Conservation (phyloP, 192 early-diverging fungal genomes). For the Phlyctochytrium planicorne region DNA sequence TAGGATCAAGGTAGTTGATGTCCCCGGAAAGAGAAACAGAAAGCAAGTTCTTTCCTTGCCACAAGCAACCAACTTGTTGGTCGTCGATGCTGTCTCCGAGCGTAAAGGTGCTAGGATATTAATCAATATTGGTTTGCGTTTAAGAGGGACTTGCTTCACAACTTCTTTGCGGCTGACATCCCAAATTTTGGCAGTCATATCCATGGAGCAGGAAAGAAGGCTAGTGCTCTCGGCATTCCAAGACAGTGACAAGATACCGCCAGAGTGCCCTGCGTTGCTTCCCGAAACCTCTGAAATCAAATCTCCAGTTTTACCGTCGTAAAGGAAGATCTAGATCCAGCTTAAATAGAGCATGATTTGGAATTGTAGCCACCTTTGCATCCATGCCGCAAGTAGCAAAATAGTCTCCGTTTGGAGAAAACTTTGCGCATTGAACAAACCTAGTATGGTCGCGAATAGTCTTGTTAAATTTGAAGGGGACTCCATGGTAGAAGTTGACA, state of each 20-base stretch:
- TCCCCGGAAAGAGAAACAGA: slow-evolving; percentile 82
- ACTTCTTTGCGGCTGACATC: slow-evolving; percentile 72
- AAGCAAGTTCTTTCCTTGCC: slow-evolving; percentile 74
- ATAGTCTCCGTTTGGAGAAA: slow-evolving; percentile 74
- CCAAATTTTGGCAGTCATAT: slow-evolving; percentile 89
- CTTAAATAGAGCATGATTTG: background rate
- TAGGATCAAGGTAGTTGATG: slow-evolving; percentile 78
- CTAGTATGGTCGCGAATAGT: slow-evolving; percentile 76
- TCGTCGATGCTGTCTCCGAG: slow-evolving; percentile 51
- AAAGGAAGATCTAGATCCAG: slow-evolving; percentile 69
- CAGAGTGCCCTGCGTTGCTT: slow-evolving; percentile 59
- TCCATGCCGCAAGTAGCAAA: slow-evolving; percentile 87
- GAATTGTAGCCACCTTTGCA: slow-evolving; percentile 58
- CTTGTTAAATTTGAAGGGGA: slow-evolving; percentile 82
- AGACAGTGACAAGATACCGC: slow-evolving; percentile 78
- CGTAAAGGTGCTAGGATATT: slow-evolving; percentile 12
- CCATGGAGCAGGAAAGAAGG: slow-evolving; percentile 81
- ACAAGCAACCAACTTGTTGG: slow-evolving; percentile 93
- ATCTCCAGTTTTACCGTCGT: slow-evolving; percentile 89
- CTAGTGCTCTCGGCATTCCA: slow-evolving; percentile 83
- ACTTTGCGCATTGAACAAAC: slow-evolving; percentile 89
- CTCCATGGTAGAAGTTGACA: slow-evolving; percentile 88
- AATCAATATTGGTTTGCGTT: background rate
- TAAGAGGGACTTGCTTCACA: slow-evolving; percentile 44
- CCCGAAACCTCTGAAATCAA: slow-evolving; percentile 54